Conservation (phyloP, 495 filamentous ascomycete species). For the Hypoxylon lenormandii region DNA sequence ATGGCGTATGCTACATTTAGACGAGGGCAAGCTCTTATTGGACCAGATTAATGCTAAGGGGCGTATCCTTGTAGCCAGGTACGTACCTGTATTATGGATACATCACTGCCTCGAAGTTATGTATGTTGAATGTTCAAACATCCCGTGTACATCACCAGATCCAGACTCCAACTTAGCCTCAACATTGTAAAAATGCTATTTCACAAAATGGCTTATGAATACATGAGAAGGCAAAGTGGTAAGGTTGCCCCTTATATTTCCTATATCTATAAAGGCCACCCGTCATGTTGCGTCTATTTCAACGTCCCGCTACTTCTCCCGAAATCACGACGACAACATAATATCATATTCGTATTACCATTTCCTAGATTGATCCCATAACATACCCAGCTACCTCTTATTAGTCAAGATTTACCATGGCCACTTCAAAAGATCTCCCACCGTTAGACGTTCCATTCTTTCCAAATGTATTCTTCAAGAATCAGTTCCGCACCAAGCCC, state of each 20-base stretch:
- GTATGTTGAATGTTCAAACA: too few relatives aligned
- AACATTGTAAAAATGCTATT: constrained; percentile 5
- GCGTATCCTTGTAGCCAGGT: not conserved
- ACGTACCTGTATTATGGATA: not conserved
- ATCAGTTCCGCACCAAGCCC: constrained; percentile 51
- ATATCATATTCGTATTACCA: not conserved
- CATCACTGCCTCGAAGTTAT: too few relatives aligned
- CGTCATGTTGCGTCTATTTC: not conserved
- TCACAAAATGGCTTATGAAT: constrained; percentile 3
- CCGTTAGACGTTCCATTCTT: constrained; percentile 33
- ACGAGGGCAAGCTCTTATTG: constrained; percentile 8
- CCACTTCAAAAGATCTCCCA: constrained; percentile 31
- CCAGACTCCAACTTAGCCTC: not conserved
- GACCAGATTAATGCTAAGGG: not conserved
- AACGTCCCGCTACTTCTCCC: too few relatives aligned
- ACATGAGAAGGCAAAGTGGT: not conserved
- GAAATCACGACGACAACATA: not conserved
- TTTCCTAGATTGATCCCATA: not conserved
- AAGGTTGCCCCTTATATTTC: not conserved
- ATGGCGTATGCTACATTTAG: constrained; percentile 13
- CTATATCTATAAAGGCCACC: constrained; percentile 7
- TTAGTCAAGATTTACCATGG: constrained; percentile 7
- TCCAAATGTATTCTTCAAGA: constrained; percentile 43
- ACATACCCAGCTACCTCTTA: not conserved
- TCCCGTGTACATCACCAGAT: not conserved